Percentiles rank a stretch among this genome's conserved stretches.
Evolutionary conservation across 805 yeast genomes (phyloP).

Genomic region (Kodamaea neixiangensis): DNA sequence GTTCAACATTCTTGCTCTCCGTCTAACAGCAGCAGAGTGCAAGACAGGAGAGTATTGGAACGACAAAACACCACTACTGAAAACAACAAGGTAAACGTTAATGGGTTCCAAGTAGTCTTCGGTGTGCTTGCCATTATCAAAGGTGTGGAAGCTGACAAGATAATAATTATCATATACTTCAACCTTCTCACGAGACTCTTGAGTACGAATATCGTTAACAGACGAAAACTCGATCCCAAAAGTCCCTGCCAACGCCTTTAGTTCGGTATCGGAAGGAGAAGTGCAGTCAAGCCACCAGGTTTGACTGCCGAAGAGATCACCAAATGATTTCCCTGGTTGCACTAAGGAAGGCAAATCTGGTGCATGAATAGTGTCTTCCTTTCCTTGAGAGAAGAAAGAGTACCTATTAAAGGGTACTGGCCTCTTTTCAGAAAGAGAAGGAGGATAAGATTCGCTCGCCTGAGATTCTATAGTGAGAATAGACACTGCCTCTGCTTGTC

Average conservation of each 20-base stretch:
- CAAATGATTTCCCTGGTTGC: slow-evolving; percentile 61
- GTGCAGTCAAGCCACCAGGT: slow-evolving; percentile 69
- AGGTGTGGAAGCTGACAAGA: slow-evolving; percentile 24
- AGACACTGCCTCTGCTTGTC: neutral
- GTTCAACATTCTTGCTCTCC: slow-evolving; percentile 78
- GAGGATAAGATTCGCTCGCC: neutral
- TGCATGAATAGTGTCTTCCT: slow-evolving; percentile 87
- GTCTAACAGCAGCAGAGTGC: slow-evolving; percentile 70
- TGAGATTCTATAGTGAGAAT: neutral
- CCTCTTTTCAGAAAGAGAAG: neutral
- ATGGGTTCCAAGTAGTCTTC: slow-evolving; percentile 84
- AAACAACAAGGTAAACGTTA: slow-evolving; percentile 68
- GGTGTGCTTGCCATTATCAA: slow-evolving; percentile 46
- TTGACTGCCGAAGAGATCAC: slow-evolving; percentile 62
- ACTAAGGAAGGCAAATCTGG: slow-evolving; percentile 81
- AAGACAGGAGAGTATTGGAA: slow-evolving; percentile 62
- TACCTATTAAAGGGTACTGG: slow-evolving; percentile 44
- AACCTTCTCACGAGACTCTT: slow-evolving; percentile 24
- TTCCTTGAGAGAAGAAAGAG: slow-evolving; percentile 77
- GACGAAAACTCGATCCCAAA: slow-evolving; percentile 25
- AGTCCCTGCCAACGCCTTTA: slow-evolving; percentile 22
- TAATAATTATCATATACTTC: slow-evolving; percentile 23
- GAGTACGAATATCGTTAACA: slow-evolving; percentile 25
- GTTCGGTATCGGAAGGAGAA: slow-evolving; percentile 24
- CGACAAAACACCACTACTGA: slow-evolving; percentile 57